phyloP scores from a whole-genome alignment of 495 filamentous ascomycete genomes.

The Tuber aestivum region DNA sequence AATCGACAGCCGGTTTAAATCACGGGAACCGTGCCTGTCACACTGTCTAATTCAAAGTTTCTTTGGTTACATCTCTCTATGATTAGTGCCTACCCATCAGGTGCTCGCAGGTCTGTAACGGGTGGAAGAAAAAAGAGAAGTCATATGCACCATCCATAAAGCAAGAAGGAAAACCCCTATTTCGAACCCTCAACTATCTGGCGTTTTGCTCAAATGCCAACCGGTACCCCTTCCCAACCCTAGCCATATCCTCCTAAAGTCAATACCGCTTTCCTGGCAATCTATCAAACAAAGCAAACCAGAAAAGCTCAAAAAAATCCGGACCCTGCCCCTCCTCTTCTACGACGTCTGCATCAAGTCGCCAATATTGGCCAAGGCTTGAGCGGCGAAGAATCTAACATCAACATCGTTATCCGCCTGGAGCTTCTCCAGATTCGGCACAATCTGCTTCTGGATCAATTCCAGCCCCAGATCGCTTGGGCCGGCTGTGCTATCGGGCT shows the following conservation, averaged over 20 bases:
- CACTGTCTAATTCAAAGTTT: neutral
- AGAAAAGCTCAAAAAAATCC: conserved; percentile 39
- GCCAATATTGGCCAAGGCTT: conserved; percentile 50
- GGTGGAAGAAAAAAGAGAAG: conserved; percentile 15
- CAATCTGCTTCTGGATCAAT: conserved; percentile 76
- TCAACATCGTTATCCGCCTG: conserved; percentile 96
- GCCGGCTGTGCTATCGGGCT: conserved; percentile 54
- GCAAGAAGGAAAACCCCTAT: conserved; percentile 23
- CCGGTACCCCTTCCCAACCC: conserved; percentile 19
- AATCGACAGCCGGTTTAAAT: neutral
- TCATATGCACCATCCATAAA: conserved; percentile 29
- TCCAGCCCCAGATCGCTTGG: conserved; percentile 70
- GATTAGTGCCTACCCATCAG: conserved; percentile 1
- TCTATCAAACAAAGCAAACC: conserved; percentile 35
- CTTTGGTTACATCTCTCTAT: conserved; percentile 3
- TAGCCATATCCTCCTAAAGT: conserved; percentile 19
- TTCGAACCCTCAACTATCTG: conserved; percentile 12
- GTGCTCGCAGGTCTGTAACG: neutral
- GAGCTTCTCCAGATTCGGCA: conserved; percentile 88
- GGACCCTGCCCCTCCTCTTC: conserved; percentile 17
- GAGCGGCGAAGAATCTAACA: conserved; percentile 88
- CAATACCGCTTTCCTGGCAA: conserved; percentile 26
- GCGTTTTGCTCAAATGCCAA: conserved; percentile 25
- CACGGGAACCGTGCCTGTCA: neutral
- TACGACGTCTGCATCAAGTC: conserved; percentile 45